phyloP scores from a whole-genome alignment of 768 basidiomycete genomes.

The Lentinula sp. region DNA sequence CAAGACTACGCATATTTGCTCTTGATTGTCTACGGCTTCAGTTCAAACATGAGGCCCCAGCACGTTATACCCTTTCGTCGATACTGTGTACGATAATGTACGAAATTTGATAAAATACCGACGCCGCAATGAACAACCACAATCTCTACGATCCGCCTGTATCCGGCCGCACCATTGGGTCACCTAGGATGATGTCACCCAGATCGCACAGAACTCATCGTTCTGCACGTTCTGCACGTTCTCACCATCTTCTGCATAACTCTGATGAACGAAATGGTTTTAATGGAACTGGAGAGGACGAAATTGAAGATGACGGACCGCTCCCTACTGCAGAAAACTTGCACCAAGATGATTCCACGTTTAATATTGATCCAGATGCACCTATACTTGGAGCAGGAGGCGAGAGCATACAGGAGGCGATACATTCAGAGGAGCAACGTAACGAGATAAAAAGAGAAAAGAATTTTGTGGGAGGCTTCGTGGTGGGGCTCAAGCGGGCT shows the following conservation, averaged over 20 bases:
- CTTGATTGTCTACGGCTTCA: not conserved
- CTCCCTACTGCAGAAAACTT: not conserved
- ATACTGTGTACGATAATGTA: not conserved
- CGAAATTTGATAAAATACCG: not conserved
- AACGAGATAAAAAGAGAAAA: not conserved
- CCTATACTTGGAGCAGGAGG: slow-evolving; percentile 2
- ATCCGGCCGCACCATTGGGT: not conserved
- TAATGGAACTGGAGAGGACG: not conserved
- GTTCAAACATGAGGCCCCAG: not conserved
- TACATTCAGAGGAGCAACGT: not conserved
- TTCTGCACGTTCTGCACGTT: not conserved
- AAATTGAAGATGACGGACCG: not conserved
- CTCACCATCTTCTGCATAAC: not conserved
- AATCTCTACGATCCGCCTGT: not conserved
- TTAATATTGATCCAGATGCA: slow-evolving; percentile 2
- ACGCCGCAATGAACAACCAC: not conserved
- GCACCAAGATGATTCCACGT: not conserved
- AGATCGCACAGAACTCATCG: slow-evolving; percentile 4
- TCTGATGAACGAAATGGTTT: no score
- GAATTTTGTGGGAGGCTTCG: slow-evolving; percentile 2
- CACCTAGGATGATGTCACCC: slow-evolving; percentile 6
- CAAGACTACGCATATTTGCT: not conserved
- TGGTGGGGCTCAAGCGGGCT: slow-evolving; percentile 4
- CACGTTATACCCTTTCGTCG: not conserved
- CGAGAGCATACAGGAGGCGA: not conserved